Conservation (phyloP, 352 stramenopile genomes). For the Pythium grandisporangium region DNA sequence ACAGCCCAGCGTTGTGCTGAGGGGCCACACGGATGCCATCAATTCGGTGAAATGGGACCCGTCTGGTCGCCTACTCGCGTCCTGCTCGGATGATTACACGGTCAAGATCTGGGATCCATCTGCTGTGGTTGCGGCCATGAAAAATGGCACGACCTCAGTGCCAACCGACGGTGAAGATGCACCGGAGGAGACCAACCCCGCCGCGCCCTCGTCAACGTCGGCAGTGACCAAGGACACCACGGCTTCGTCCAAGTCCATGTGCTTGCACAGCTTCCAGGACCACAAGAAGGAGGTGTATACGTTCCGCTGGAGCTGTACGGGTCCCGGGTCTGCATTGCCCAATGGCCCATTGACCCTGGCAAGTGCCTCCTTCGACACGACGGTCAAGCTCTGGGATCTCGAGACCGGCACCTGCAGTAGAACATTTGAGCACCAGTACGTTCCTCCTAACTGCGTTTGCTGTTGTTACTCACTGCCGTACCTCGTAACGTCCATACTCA, state of each 20-base stretch:
- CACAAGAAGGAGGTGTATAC: slow-evolving; percentile 93
- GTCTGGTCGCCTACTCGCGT: slow-evolving; percentile 89
- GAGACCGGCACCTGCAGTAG: slow-evolving; percentile 85
- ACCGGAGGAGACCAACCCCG: no score
- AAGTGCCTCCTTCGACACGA: slow-evolving; percentile 94
- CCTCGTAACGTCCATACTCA: not conserved
- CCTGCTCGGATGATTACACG: slow-evolving; percentile 97
- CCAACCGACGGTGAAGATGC: no score
- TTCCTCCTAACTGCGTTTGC: no score
- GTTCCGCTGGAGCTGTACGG: slow-evolving; percentile 88
- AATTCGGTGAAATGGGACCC: slow-evolving; percentile 98
- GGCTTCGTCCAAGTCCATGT: slow-evolving; percentile 17
- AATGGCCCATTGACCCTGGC: slow-evolving; percentile 78
- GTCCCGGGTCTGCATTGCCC: slow-evolving; percentile 48
- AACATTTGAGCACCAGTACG: slow-evolving; percentile 91
- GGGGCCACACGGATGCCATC: slow-evolving; percentile 95
- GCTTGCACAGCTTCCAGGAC: slow-evolving; percentile 81
- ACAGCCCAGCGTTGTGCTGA: slow-evolving; percentile 75
- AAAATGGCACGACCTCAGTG: slow-evolving; percentile 9
- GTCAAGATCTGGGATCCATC: slow-evolving; percentile 95
- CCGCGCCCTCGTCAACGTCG: slow-evolving; percentile 9
- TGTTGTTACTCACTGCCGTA: not conserved
- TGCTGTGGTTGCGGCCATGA: slow-evolving; percentile 5
- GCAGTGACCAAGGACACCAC: slow-evolving; percentile 6
- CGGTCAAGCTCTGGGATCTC: slow-evolving; percentile 93